Evolutionary conservation across 139 green algal species (phyloP).

Genomic region (Coelastrella sp.): DNA sequence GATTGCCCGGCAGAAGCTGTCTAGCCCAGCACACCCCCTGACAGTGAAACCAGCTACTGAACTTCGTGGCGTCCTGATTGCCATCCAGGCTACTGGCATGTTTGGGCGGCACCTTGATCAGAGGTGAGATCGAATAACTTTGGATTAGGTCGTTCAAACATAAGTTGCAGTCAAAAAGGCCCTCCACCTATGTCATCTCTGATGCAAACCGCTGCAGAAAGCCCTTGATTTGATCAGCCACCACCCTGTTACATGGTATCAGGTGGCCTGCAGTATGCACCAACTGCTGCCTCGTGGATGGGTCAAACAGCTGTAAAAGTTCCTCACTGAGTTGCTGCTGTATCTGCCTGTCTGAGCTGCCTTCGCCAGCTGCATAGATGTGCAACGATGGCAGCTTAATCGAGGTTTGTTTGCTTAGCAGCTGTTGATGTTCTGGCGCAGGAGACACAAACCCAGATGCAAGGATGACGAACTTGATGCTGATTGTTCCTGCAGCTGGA

Average conservation of each 20-base stretch:
- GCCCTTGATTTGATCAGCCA: neutral
- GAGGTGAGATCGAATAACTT: too few species aligned
- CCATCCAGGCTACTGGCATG: too few species aligned
- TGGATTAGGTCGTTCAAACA: too few species aligned
- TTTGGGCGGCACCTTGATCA: too few species aligned
- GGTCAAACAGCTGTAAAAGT: neutral
- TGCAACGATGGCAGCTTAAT: constrained; percentile 60
- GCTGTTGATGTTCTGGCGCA: constrained; percentile 13
- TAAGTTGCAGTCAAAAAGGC: too few species aligned
- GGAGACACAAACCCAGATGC: constrained; percentile 55
- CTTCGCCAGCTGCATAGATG: constrained; percentile 42
- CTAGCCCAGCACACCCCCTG: too few species aligned
- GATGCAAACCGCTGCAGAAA: constrained; percentile 36
- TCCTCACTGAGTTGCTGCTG: constrained; percentile 16
- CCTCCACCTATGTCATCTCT: too few species aligned
- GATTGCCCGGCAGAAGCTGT: too few species aligned
- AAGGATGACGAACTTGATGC: constrained; percentile 52
- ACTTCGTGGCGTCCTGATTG: too few species aligned
- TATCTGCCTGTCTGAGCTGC: neutral
- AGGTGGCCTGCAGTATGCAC: constrained; percentile 16
- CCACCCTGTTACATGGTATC: neutral
- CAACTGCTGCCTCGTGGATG: neutral
- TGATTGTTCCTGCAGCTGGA: neutral
- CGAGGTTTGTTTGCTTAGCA: constrained; percentile 3
- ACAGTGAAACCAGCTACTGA: too few species aligned